Evolutionary conservation across 495 filamentous ascomycete species (phyloP), one percentile per base, ranked within the genome.

Genomic region (Xeromyces bisporus): DNA sequence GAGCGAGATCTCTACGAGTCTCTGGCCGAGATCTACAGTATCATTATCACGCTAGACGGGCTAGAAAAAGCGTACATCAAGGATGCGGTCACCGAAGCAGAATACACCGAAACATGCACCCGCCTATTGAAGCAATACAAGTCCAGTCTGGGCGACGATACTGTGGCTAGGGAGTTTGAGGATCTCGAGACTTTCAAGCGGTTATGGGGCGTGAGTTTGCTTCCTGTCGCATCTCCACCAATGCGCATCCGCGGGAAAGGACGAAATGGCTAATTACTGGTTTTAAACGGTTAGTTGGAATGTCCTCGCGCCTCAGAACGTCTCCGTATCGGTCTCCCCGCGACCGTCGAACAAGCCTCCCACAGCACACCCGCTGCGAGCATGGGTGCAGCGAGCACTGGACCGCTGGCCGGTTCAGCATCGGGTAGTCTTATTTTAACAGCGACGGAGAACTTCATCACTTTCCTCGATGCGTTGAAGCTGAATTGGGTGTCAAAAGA

Each of bases 371-470:
- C 50, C 7, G 37, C 43, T 23, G 41, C 59, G n/a, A 56, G 56
- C 26, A 55, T 45, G 41, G 53, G 54, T 7, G 44, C 69, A 1
- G 46, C 64, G 26, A 40, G 62, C 20, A 46, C 41, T 14, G 34
- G 44, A 15, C 44, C 49, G 15, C 35, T 45, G 23, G 32, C 37
- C 27, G 69, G 53, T 20, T 67, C 64, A 26, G 71, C 72, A 33
- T 75, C 75, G 12, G 81, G 80, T 15, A 69, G 73, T 24, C 62
- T 87, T 23, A 84, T 93, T 34, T 53, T 87, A 16, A 69, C 80
- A 29, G 86, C 89, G 3, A 93, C 89, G 3, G 83, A 96, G 53
- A 85, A 93, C 48, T 99, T 99, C 47, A 96, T 99, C 51, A 99
- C 91, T 0, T 86, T 94, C 54, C 63, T 99, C 27, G 91, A 99